Conservation (phyloP, 1,284 basidiomycete genomes). For the Mrakiaceae sp. region DNA sequence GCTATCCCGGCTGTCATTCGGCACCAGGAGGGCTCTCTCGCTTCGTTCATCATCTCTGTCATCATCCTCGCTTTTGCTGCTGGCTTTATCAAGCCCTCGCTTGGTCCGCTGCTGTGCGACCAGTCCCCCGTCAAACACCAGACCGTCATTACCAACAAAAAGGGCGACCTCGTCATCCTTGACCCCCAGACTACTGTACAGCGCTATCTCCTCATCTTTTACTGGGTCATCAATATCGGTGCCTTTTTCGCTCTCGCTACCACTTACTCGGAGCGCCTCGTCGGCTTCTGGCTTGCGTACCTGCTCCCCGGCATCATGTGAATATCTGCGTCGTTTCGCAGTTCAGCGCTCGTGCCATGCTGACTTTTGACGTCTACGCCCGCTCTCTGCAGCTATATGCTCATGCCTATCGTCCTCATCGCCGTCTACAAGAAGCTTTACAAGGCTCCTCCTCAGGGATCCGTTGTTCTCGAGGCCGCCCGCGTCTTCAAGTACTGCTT, state of each 20-base stretch:
- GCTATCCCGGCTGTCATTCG: conserved; percentile 32
- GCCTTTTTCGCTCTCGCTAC: conserved; percentile 21
- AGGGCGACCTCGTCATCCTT: conserved; percentile 33
- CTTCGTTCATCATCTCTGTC: conserved; percentile 32
- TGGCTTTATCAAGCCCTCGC: conserved; percentile 31
- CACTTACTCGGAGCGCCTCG: conserved; percentile 29
- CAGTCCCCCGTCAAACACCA: conserved; percentile 32
- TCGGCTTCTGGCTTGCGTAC: conserved; percentile 39
- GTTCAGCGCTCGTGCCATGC: neutral
- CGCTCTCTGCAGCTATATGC: neutral
- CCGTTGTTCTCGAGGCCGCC: conserved; percentile 6
- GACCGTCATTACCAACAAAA: conserved; percentile 23
- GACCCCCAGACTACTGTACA: conserved; percentile 32
- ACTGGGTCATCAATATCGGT: conserved; percentile 34
- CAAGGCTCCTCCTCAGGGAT: conserved; percentile 7
- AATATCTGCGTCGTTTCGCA: neutral
- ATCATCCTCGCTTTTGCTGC: conserved; percentile 32
- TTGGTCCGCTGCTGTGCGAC: conserved; percentile 34
- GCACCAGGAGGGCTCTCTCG: conserved; percentile 15
- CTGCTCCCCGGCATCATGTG: conserved; percentile 39
- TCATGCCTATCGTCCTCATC: neutral
- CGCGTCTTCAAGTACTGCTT: no score
- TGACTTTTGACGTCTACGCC: neutral
- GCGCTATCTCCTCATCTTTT: conserved; percentile 31
- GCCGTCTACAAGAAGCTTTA: conserved; percentile 2